Evolutionary conservation across 768 basidiomycete genomes (phyloP).

Genomic region (Lentinula detonsa): DNA sequence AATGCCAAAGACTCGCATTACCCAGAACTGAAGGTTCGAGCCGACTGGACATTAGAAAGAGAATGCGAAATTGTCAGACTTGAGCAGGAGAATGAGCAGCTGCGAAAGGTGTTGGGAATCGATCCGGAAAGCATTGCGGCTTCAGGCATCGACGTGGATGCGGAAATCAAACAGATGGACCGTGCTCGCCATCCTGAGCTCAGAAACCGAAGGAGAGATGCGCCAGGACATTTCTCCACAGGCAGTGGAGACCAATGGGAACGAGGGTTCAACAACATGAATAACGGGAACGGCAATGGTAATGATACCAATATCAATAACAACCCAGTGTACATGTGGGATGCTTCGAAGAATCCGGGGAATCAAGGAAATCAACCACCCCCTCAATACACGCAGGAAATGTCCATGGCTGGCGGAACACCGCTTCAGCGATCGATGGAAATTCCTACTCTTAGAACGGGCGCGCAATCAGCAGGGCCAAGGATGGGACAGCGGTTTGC

Average conservation of each 20-base stretch:
- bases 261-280: neutral
- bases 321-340: constrained; percentile 6
- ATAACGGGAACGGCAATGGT: constrained; percentile 9
- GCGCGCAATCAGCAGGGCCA: constrained; percentile 39
- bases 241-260: constrained; percentile 10
- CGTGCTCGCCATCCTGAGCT: constrained; percentile 28
- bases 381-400: neutral
- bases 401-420: constrained; percentile 10
- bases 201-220: constrained; percentile 24
- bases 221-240: constrained; percentile 11
- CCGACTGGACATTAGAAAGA: constrained; percentile 86
- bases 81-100: constrained; percentile 74
- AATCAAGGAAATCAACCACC: constrained; percentile 10
- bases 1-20: constrained; percentile 23
- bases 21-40: constrained; percentile 32
- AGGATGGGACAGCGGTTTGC: constrained; percentile 52
- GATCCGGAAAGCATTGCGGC: constrained; percentile 48
- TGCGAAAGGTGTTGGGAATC: constrained; percentile 74
- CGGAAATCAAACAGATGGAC: constrained; percentile 40
- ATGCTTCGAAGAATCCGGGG: constrained; percentile 17
- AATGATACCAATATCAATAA: constrained; percentile 14
- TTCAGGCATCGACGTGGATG: constrained; percentile 47
- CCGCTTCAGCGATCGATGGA: constrained; percentile 45
- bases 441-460: constrained; percentile 41
- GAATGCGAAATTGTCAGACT: constrained; percentile 83